phyloP scores from a whole-genome alignment of 2,329 filamentous ascomycete genomes.

The Ascochyta pisi region DNA sequence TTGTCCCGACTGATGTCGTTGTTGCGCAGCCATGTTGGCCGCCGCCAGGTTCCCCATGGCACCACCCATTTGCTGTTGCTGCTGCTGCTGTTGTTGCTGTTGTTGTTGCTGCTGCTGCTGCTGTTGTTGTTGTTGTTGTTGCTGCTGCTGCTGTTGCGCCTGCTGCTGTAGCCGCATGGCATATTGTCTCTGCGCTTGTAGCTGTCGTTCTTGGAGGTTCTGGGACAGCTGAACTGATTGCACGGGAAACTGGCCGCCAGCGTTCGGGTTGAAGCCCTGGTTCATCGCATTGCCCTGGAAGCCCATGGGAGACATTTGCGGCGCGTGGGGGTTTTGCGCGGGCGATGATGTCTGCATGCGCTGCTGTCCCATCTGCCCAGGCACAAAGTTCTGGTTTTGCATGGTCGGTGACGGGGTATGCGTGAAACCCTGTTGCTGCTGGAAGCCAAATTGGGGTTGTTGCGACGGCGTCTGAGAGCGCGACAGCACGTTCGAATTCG shows the following conservation, averaged over 20 bases:
- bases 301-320: constrained; percentile 50
- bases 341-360: constrained; percentile 90
- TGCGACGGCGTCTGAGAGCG: constrained; percentile 93
- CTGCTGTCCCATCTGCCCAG: constrained; percentile 59
- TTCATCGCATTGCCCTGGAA: constrained; percentile 46
- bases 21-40: constrained; percentile 49
- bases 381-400: constrained; percentile 75
- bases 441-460: constrained; percentile 68
- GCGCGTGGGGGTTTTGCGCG: constrained; percentile 73
- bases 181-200: constrained; percentile 78
- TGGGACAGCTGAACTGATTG: constrained; percentile 57
- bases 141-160: constrained; percentile 65
- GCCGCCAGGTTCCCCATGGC: constrained; percentile 49
- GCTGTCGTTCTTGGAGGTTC: constrained; percentile 58
- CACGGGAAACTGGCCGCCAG: constrained; percentile 53
- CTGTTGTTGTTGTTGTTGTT: not conserved
- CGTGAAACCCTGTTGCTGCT: constrained; percentile 72
- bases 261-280: constrained; percentile 51
- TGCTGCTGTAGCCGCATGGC: constrained; percentile 78
- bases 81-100: constrained; percentile 65
- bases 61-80: constrained; percentile 55
- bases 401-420: constrained; percentile 96
- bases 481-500: constrained; percentile 83
- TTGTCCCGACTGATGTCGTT: constrained; percentile 48
- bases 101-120: constrained; percentile 6